A percentile compares a stretch with the other conserved stretches of the same genome.
Evolutionary conservation across 768 basidiomycete genomes (phyloP).

Genomic region (Kwoniella sp.): DNA sequence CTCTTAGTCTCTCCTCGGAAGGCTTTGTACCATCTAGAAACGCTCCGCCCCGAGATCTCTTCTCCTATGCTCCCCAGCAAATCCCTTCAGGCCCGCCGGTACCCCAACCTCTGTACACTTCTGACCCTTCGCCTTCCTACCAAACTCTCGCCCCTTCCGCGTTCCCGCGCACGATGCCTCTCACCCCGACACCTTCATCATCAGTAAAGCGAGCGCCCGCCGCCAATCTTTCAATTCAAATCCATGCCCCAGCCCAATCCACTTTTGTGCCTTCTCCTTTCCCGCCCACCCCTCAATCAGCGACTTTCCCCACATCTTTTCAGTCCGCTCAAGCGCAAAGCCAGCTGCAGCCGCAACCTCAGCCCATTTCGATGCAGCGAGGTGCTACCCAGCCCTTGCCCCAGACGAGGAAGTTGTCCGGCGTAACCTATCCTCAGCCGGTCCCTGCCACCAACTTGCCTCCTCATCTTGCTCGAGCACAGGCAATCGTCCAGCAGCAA

Average conservation of each 20-base stretch:
- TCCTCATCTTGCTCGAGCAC: conserved; percentile 40
- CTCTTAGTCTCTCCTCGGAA: conserved; percentile 37
- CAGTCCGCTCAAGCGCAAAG: conserved; percentile 8
- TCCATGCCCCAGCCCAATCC: conserved; percentile 32
- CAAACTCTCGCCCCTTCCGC: conserved; percentile 12
- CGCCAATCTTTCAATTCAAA: conserved; percentile 33
- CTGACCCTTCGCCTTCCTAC: conserved; percentile 34
- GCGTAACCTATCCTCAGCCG: conserved; percentile 13
- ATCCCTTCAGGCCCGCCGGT: conserved; percentile 34
- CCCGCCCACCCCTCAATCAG: conserved; percentile 38
- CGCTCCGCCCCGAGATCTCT: conserved; percentile 44
- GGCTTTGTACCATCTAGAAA: conserved; percentile 31
- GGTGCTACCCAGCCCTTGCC: conserved; percentile 45
- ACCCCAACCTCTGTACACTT: conserved; percentile 41
- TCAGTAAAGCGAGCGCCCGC: conserved; percentile 11
- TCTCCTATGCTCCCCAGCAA: conserved; percentile 44
- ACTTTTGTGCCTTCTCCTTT: conserved; percentile 28
- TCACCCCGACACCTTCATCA: conserved; percentile 10
- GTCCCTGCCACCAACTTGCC: conserved; percentile 22
- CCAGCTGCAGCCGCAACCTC: conserved; percentile 9
- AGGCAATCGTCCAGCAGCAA: conserved; percentile 42
- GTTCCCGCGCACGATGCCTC: conserved; percentile 30
- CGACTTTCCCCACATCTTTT: conserved; percentile 22
- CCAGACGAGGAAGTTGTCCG: conserved; percentile 22
- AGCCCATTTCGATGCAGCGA: conserved; percentile 39